phyloP scores from a whole-genome alignment of 1,139 yeast genomes.

The Ogataea hybrid region DNA sequence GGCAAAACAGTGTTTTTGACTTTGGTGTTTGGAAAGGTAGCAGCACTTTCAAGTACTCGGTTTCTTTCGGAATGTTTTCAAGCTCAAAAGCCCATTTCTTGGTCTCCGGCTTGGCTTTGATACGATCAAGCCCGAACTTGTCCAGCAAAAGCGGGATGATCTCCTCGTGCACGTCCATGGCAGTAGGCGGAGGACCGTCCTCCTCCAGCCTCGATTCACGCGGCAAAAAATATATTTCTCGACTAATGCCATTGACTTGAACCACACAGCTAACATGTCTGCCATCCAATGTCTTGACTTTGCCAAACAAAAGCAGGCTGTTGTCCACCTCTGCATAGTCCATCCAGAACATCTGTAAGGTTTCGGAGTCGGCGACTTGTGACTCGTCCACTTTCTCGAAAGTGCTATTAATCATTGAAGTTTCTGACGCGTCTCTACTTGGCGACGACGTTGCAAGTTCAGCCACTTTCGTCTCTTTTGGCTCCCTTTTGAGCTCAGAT shows the following conservation, averaged over 20 bases:
- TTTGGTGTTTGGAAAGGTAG: constrained; percentile 68
- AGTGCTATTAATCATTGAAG: constrained; percentile 20
- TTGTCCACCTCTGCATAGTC: constrained; percentile 82
- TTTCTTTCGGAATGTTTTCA: constrained; percentile 72
- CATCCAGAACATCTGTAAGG: constrained; percentile 78
- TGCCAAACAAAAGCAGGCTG: constrained; percentile 79
- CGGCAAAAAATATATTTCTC: constrained; percentile 81
- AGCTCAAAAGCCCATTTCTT: constrained; percentile 90
- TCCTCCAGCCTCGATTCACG: constrained; percentile 38
- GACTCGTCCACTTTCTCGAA: constrained; percentile 47
- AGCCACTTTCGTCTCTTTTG: constrained; percentile 9
- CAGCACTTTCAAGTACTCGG: constrained; percentile 77
- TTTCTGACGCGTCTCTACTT: constrained; percentile 14
- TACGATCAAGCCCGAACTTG: constrained; percentile 56
- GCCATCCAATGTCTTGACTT: constrained; percentile 59
- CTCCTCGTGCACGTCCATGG: constrained; percentile 77
- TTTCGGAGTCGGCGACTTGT: constrained; percentile 37
- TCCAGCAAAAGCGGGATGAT: constrained; percentile 63
- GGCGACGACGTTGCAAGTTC: constrained; percentile 26
- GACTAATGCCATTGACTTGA: constrained; percentile 65
- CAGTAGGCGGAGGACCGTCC: constrained; percentile 38
- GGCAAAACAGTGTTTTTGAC: constrained; percentile 52
- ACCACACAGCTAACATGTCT: constrained; percentile 72
- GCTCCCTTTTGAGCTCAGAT: constrained; percentile 23
- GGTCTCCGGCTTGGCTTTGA: constrained; percentile 68